These are phyloP conservation scores for Cunninghamia lanceolata DNA, from an alignment of 75 land plant species.

Conservation along the genomic window DNA sequence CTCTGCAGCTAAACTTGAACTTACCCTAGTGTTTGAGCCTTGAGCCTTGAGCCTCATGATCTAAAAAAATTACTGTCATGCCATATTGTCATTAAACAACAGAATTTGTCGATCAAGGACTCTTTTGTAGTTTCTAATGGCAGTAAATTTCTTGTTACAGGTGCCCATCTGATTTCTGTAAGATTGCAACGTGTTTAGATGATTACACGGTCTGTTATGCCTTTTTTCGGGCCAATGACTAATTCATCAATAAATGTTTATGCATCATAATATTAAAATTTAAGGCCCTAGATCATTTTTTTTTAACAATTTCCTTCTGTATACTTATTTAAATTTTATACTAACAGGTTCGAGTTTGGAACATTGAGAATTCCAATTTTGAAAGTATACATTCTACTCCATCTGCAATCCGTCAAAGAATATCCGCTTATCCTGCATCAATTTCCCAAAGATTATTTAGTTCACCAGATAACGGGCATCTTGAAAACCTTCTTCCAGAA, in stretches of 20 bases:
- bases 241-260: neutral
- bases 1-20: neutral
- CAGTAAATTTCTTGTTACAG: conserved; percentile 30
- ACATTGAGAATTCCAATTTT: conserved; percentile 13
- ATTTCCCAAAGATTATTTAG: conserved; percentile 7
- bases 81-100: neutral
- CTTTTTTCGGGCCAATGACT: conserved; percentile 1
- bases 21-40: neutral
- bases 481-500: conserved; percentile 2
- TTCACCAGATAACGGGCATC: neutral
- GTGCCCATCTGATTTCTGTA: conserved; percentile 68
- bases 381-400: conserved; percentile 30
- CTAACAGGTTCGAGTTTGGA: conserved; percentile 75
- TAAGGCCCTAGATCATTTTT: neutral
- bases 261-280: neutral
- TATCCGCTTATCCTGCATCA: conserved; percentile 36
- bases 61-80: neutral
- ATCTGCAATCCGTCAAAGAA: conserved; percentile 36
- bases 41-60: neutral
- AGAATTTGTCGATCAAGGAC: neutral
- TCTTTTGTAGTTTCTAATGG: neutral
- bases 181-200: conserved; percentile 80
- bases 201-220: conserved; percentile 70
- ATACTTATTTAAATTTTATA: neutral
- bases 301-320: neutral